Conservation (phyloP, 208 protist genomes). For the Entamoeba histolytica region DNA sequence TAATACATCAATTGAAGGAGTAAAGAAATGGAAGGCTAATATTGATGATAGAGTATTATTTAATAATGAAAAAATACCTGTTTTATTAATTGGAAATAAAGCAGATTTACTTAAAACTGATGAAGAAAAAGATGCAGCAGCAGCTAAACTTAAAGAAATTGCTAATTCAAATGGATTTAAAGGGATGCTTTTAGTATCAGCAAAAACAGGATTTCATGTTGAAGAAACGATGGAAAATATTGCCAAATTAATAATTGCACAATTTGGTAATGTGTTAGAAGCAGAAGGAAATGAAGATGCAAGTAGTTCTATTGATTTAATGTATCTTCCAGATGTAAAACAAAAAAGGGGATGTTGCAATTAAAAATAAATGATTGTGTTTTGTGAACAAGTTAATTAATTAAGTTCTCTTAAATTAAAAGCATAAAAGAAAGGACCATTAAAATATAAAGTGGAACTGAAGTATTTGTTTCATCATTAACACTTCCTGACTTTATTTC, state of each 20-base stretch:
- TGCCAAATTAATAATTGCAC: neutral
- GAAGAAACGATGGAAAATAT: neutral
- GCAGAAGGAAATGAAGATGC: neutral
- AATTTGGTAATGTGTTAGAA: neutral
- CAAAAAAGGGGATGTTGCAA: too few species aligned
- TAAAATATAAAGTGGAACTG: too few species aligned
- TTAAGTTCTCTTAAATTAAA: too few species aligned
- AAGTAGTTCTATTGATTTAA: neutral
- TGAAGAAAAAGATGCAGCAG: neutral
- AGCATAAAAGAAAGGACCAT: too few species aligned
- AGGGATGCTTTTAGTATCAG: neutral
- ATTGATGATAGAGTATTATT: neutral
- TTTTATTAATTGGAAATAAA: neutral
- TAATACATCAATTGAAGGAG: neutral
- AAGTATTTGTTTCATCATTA: too few species aligned
- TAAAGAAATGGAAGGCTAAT: neutral
- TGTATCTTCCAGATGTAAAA: too few species aligned
- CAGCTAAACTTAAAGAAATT: neutral
- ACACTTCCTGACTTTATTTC: too few species aligned
- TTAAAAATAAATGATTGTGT: too few species aligned
- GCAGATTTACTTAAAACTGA: neutral
- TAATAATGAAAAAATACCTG: neutral
- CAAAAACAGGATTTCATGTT: neutral
- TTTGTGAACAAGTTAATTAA: too few species aligned
- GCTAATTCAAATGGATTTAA: neutral